Evolutionary conservation across 164 flowering plant species (phyloP).

Genomic region (Berberis thunbergii): DNA sequence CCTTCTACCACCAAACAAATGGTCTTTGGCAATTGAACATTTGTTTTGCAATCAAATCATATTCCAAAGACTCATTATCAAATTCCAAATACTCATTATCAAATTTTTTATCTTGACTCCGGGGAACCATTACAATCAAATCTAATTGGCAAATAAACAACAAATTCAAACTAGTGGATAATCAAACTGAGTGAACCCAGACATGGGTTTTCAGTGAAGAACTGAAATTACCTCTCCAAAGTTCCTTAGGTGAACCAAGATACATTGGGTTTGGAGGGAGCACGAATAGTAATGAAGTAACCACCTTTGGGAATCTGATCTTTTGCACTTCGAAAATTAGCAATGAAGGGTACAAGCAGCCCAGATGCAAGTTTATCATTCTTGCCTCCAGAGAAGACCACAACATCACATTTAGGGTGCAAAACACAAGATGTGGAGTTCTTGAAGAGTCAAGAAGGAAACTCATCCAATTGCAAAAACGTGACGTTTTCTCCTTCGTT

Average conservation of each 20-base stretch:
- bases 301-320: constrained; percentile 87
- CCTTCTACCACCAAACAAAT: no score
- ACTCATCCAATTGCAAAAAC: no score
- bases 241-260: constrained; percentile 83
- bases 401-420: constrained; percentile 62
- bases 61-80: not conserved
- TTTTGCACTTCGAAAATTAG: constrained; percentile 53
- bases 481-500: no score
- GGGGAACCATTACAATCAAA: no score
- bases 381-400: constrained; percentile 40
- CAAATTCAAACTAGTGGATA: no score
- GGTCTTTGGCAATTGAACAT: no score
- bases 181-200: not conserved
- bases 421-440: no score
- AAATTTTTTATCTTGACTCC: no score
- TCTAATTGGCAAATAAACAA: no score
- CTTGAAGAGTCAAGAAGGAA: no score
- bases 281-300: constrained; percentile 62
- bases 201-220: no score
- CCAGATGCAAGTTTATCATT: constrained; percentile 83
- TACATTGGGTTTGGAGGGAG: constrained; percentile 18
- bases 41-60: not conserved
- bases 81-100: not conserved
- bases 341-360: constrained; percentile 57
- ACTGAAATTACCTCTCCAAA: constrained; percentile 44